Conservation (phyloP, 805 yeast genomes). For the Metahyphopichia silvanorum region DNA sequence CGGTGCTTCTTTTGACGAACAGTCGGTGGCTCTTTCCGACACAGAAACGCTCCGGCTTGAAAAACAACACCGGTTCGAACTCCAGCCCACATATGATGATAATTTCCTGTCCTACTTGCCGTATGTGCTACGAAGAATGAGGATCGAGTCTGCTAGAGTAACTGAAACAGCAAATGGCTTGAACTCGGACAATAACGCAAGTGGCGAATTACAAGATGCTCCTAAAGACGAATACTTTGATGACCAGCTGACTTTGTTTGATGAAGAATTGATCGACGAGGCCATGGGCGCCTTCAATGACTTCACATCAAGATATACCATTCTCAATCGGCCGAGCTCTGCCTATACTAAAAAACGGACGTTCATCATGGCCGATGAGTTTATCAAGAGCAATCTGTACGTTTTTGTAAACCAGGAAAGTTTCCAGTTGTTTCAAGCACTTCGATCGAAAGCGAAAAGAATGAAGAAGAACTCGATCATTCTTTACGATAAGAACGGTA, state of each 20-base stretch:
- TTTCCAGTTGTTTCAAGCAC: slow-evolving; percentile 24
- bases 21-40: slow-evolving; percentile 30
- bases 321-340: slow-evolving; percentile 19
- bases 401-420: slow-evolving; percentile 29
- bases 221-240: slow-evolving; percentile 3
- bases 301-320: slow-evolving; percentile 2
- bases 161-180: not conserved
- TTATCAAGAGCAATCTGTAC: slow-evolving; percentile 23
- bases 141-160: not conserved
- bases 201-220: not conserved
- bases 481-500: slow-evolving; percentile 17
- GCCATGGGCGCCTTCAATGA: slow-evolving; percentile 1
- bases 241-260: slow-evolving; percentile 18
- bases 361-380: slow-evolving; percentile 29
- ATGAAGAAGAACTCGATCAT: slow-evolving; percentile 17
- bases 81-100: slow-evolving; percentile 35
- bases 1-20: not conserved
- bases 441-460: slow-evolving; percentile 19
- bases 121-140: slow-evolving; percentile 22
- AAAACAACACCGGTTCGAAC: slow-evolving; percentile 21
- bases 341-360: slow-evolving; percentile 25
- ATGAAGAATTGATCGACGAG: slow-evolving; percentile 11
- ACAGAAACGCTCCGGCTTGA: slow-evolving; percentile 30
- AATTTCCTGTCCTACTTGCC: slow-evolving; percentile 38
- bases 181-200: not conserved